phyloP scores from a whole-genome alignment of 1,284 basidiomycete species.

The Ganoderma resinaceum region DNA sequence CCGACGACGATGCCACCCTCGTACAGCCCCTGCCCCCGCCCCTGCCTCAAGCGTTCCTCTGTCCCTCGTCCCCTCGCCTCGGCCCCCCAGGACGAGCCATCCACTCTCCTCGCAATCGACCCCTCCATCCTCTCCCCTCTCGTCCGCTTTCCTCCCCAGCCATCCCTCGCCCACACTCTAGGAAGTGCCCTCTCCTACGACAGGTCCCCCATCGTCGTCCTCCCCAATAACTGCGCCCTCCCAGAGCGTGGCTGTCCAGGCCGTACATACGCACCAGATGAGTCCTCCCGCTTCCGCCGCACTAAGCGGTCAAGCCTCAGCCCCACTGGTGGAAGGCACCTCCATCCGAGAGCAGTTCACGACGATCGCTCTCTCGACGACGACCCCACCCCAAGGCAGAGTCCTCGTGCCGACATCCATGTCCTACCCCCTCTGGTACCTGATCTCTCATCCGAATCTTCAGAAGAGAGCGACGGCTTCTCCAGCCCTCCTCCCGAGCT shows the following conservation, averaged over 20 bases:
- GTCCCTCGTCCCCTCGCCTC: constrained; percentile 22
- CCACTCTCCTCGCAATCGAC: constrained; percentile 34
- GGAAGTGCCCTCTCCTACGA: constrained; percentile 67
- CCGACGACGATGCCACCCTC: constrained; percentile 36
- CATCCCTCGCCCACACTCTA: constrained; percentile 62
- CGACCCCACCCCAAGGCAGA: constrained; percentile 34
- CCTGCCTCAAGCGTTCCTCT: constrained; percentile 49
- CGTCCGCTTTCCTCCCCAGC: constrained; percentile 52
- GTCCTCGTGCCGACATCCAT: constrained; percentile 26
- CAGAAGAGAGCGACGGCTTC: constrained; percentile 66
- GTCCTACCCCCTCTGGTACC: constrained; percentile 59
- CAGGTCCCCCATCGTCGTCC: constrained; percentile 74
- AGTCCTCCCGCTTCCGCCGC: constrained; percentile 30
- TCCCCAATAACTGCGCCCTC: constrained; percentile 68
- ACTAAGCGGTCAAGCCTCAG: constrained; percentile 27
- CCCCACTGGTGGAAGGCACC: constrained; percentile 41
- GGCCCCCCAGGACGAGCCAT: constrained; percentile 34
- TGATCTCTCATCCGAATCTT: constrained; percentile 57
- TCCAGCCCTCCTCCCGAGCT: constrained; percentile 33
- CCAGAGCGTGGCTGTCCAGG: constrained; percentile 76
- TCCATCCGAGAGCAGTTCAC: constrained; percentile 54
- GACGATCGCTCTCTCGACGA: constrained; percentile 28
- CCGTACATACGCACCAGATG: constrained; percentile 62
- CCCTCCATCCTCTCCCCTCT: constrained; percentile 37
- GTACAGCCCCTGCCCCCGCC: constrained; percentile 44